These are phyloP conservation scores for Zalaria sp. DNA, from an alignment of 2,329 filamentous ascomycete genomes.

Conservation along the genomic window DNA sequence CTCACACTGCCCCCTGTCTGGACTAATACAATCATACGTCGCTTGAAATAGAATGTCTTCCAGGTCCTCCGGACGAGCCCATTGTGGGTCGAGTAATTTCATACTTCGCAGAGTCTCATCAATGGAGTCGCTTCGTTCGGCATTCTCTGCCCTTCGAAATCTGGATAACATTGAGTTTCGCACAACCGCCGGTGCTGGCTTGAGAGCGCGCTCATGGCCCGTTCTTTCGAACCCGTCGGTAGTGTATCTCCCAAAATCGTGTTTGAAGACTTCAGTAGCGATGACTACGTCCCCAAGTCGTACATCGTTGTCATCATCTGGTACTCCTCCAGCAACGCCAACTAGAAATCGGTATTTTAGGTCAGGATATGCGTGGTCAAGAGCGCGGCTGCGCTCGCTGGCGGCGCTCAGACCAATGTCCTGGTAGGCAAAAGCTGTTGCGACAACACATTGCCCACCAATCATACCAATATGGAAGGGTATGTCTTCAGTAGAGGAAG, in stretches of 20 bases:
- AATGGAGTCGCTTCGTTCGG: not conserved
- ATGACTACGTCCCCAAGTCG: conserved; percentile 14
- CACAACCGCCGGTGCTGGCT: no score
- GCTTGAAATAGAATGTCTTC: conserved; percentile 1
- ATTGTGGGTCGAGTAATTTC: no score
- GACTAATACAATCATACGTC: not conserved
- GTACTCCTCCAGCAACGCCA: conserved; percentile 10
- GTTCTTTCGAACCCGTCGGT: conserved; percentile 1
- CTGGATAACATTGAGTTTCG: conserved; percentile 1
- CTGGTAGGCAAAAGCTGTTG: not conserved
- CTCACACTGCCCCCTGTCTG: not conserved
- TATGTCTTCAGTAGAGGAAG: not conserved
- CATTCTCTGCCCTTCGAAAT: no score
- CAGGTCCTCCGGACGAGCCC: not conserved
- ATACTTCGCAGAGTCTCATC: not conserved
- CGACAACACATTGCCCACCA: not conserved
- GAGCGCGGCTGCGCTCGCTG: not conserved
- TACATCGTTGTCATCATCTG: conserved; percentile 8
- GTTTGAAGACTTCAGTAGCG: conserved; percentile 14
- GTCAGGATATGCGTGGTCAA: not conserved
- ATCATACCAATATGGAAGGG: not conserved
- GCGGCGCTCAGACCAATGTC: not conserved
- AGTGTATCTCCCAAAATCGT: conserved; percentile 10
- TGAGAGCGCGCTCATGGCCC: not conserved
- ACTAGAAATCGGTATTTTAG: conserved; percentile 7